phyloP scores from a whole-genome alignment of 2,329 filamentous ascomycete genomes.

The Aspergillus transmontanensis region DNA sequence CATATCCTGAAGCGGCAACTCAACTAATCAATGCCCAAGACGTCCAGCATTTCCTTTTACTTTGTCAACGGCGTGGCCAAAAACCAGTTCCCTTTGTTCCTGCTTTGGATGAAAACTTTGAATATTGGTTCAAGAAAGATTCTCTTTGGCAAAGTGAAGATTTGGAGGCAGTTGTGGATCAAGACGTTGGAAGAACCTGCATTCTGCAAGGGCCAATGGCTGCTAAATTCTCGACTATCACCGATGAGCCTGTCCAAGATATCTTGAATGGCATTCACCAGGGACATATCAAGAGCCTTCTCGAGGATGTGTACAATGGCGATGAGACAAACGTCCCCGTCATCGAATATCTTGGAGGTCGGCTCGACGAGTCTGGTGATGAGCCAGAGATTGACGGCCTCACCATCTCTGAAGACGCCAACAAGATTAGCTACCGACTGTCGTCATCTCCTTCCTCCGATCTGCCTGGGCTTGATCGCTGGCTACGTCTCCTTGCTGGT shows the following conservation, averaged over 20 bases:
- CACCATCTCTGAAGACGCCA: constrained; percentile 74
- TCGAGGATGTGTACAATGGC: constrained; percentile 76
- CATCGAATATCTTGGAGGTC: constrained; percentile 94
- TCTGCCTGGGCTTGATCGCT: constrained; percentile 78
- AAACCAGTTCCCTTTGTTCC: constrained; percentile 98
- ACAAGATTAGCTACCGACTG: constrained; percentile 83
- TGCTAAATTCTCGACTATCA: constrained; percentile 81
- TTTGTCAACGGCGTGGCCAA: constrained; percentile 88
- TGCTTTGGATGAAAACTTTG: constrained; percentile 92
- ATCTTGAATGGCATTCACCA: constrained; percentile 91
- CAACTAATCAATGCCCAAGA: constrained; percentile 98
- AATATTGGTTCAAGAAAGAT: constrained; percentile 99
- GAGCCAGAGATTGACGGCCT: constrained; percentile 83
- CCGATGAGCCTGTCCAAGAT: constrained; percentile 92
- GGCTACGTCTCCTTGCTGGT: constrained; percentile 87
- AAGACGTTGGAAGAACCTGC: constrained; percentile 94
- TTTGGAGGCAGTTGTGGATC: constrained; percentile 89
- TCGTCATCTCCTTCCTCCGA: constrained; percentile 72
- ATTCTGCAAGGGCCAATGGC: constrained; percentile 95
- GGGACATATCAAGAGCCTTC: constrained; percentile 78
- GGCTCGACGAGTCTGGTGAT: constrained; percentile 69
- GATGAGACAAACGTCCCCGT: constrained; percentile 75
- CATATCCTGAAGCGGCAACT: constrained; percentile 81
- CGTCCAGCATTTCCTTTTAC: constrained; percentile 91
- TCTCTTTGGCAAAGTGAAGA: constrained; percentile 99